Conservation (phyloP, 352 stramenopile species). For the Globisporangium splendens region DNA sequence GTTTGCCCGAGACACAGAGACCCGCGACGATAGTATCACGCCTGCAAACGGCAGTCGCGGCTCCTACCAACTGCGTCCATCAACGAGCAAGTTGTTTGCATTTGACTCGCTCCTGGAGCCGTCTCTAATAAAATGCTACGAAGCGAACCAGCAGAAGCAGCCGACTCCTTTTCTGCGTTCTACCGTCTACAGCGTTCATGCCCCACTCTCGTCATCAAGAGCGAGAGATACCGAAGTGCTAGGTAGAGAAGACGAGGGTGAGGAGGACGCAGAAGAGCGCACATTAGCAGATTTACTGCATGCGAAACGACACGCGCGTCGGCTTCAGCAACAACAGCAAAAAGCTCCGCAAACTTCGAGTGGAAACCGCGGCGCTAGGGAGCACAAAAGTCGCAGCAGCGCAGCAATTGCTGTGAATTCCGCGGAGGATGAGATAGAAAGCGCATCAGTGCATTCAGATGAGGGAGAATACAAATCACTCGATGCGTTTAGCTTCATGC, state of each 20-base stretch:
- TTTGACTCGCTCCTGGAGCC: constrained; percentile 46
- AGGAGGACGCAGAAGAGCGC: constrained; percentile 11
- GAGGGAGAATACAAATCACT: too few relatives aligned
- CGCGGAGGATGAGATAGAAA: background rate
- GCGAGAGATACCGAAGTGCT: too few relatives aligned
- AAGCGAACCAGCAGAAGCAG: background rate
- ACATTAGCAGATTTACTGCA: constrained; percentile 7
- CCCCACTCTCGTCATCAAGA: too few relatives aligned
- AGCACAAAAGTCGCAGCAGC: background rate
- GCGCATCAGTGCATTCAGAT: too few relatives aligned
- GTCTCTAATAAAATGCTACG: background rate
- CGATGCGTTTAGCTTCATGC: too few relatives aligned
- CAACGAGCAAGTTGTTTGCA: constrained; percentile 32
- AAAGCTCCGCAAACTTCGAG: too few relatives aligned
- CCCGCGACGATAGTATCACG: background rate
- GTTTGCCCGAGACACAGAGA: constrained; percentile 8
- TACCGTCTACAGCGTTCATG: too few relatives aligned
- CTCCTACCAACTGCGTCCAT: too few relatives aligned
- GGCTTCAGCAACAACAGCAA: background rate
- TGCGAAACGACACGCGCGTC: constrained; percentile 11
- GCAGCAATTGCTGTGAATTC: too few relatives aligned
- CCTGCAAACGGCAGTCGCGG: background rate
- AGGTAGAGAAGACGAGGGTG: background rate
- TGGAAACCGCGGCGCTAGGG: too few relatives aligned
- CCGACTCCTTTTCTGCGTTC: too few relatives aligned